phyloP scores from a whole-genome alignment of 1,284 basidiomycete species.

The Gomphus bonarii region DNA sequence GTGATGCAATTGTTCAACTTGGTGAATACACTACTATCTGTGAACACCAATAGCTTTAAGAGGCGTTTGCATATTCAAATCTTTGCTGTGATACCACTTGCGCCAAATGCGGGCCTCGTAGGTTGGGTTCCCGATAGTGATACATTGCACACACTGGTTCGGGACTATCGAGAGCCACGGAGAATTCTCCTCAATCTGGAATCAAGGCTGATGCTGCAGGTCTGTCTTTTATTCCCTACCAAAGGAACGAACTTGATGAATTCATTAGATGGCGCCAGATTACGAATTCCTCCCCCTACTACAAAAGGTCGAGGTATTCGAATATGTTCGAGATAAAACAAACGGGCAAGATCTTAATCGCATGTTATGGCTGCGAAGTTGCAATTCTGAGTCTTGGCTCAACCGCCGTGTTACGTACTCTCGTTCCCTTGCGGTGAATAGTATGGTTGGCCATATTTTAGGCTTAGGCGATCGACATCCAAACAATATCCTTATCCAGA shows the following conservation, averaged over 20 bases:
- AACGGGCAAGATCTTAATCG: conserved; percentile 98
- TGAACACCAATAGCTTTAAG: conserved; percentile 94
- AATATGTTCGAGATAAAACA: conserved; percentile 97
- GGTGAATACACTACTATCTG: conserved; percentile 89
- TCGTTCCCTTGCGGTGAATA: conserved; percentile 89
- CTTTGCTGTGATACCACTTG: conserved; percentile 90
- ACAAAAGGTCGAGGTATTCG: conserved; percentile 99
- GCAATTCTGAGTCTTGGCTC: conserved; percentile 96
- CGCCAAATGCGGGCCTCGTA: conserved; percentile 90
- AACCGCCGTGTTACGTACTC: conserved; percentile 95
- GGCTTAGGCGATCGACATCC: conserved; percentile 98
- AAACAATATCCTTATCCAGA: conserved; percentile 89
- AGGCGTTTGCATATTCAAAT: conserved; percentile 90
- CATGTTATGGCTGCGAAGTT: conserved; percentile 93
- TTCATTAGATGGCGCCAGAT: conserved; percentile 92
- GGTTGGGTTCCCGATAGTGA: conserved; percentile 97
- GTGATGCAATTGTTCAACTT: conserved; percentile 99
- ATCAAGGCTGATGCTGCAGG: conserved; percentile 97
- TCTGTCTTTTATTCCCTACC: conserved; percentile 21
- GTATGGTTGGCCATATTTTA: conserved; percentile 97
- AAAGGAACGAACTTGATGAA: background rate
- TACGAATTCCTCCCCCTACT: conserved; percentile 92
- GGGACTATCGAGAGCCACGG: conserved; percentile 87
- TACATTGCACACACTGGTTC: conserved; percentile 95
- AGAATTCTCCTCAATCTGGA: conserved; percentile 98